These are phyloP conservation scores for Gossypium herbaceum DNA, from an alignment of 345 rosid species.

Conservation along the genomic window DNA sequence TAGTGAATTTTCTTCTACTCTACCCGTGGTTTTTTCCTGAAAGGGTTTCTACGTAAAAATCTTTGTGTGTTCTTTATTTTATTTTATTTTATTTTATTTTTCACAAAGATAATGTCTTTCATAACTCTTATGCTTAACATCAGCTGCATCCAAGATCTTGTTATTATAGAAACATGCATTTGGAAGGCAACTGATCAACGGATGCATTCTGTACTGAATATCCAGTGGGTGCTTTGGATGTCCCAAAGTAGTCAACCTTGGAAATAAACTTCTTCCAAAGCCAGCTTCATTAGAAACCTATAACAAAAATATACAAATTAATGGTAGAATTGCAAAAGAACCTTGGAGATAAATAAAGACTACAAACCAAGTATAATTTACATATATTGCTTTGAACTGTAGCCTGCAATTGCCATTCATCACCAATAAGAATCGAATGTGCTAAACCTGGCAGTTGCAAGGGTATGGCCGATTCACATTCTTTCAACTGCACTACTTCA, in stretches of 20 bases:
- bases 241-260: conserved; percentile 41
- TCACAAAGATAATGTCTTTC: conserved; percentile 12
- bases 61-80: too few species aligned
- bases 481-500: conserved; percentile 59
- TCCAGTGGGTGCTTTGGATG: conserved; percentile 42
- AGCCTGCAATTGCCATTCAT: conserved; percentile 45
- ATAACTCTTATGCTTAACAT: conserved; percentile 30
- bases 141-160: conserved; percentile 38
- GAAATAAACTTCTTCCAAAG: conserved; percentile 66
- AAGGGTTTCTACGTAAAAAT: too few species aligned
- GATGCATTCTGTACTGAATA: conserved; percentile 77
- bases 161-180: conserved; percentile 40
- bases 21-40: too few species aligned
- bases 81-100: too few species aligned
- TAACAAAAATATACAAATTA: background rate
- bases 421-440: conserved; percentile 49
- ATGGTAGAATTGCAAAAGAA: too few species aligned
- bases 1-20: too few species aligned
- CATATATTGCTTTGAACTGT: conserved; percentile 43
- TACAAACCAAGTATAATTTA: background rate
- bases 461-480: conserved; percentile 49
- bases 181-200: conserved; percentile 57
- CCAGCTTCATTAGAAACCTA: conserved; percentile 35
- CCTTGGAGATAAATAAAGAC: too few species aligned
- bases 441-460: conserved; percentile 34